Evolutionary conservation across 768 basidiomycete species (phyloP), one percentile per base, ranked within the genome.

Genomic region (Termitomyces sp.): DNA sequence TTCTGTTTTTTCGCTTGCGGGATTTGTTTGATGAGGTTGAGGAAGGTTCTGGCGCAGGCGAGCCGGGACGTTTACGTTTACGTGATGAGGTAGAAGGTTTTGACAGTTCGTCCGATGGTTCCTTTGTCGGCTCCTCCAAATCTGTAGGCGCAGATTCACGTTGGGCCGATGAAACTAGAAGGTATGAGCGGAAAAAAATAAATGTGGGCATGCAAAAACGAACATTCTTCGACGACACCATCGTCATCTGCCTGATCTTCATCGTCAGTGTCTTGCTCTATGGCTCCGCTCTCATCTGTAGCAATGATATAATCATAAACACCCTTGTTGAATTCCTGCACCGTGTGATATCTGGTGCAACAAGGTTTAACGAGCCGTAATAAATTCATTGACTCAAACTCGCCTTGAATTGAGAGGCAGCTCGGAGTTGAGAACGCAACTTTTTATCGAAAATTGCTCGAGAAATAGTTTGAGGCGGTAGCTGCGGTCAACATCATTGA

Each of bases 291-390:
- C 72, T 98, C 97, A 67, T 98, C 96, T 10, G 95, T 96, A 0
- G 97, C 97, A 55, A 99, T 97, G 61, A 98, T 94, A 70, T 98
- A 98, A 69, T 99, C 94, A 65, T 98, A 98, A 8, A 97, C 92
- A 2, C 97, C 97, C 64, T 92, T 91, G 72, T 99, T 99, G 68
- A 99, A 99, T 71, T 98, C 97, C 65, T 99, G 95, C 1, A 99
- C 97, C 2, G 89, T 88, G 66, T 99, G 97, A 66, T 94, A 97
- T 71, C 93, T 94, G 49, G 6, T 5, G 32, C 10, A 50, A 22
- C 14, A 38, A 43, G 38, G 32, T 44, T 26, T 42, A 54, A 0
- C 49, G 42, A 8, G 3, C 47, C 45, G 24, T 8, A 16, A 33
- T 4, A 30, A 40, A 14, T 22, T 43, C 4, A 20, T 18, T 12